phyloP scores from a whole-genome alignment of 306 rosid genomes.

The Canavalia gladiata region DNA sequence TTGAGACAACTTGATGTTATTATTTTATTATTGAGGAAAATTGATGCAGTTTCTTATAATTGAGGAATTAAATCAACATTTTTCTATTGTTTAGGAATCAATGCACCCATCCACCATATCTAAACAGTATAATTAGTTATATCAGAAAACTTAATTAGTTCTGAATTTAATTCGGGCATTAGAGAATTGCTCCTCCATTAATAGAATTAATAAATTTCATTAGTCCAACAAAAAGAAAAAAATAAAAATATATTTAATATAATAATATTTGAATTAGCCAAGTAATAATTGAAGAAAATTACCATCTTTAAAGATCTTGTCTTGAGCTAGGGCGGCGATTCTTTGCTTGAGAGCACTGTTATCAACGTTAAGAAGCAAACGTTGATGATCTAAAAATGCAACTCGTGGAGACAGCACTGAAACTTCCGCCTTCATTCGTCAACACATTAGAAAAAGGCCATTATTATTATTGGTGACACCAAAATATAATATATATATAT shows the following conservation, averaged over 20 bases:
- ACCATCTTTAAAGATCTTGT: conserved; percentile 97
- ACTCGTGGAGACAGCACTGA: conserved; percentile 94
- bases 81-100: no score
- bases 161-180: no score
- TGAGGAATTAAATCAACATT: background rate
- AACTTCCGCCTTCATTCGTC: conserved; percentile 83
- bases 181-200: background rate
- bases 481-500: no score
- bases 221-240: background rate
- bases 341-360: conserved; percentile 98
- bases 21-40: background rate
- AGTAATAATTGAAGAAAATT: conserved; percentile 17
- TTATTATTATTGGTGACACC: background rate
- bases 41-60: background rate
- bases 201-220: background rate
- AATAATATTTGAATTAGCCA: background rate
- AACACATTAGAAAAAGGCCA: conserved; percentile 32
- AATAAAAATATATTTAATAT: background rate
- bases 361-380: conserved; percentile 96
- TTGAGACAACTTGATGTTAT: background rate
- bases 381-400: conserved; percentile 93
- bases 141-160: background rate
- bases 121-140: conserved; percentile 10
- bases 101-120: conserved; percentile 3
- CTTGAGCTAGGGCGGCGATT: conserved; percentile 98